A percentile compares a stretch with the other conserved stretches of the same genome.
These are phyloP conservation scores for Stemphylium beticola DNA, from an alignment of 2,329 filamentous ascomycete species.

Conservation along the genomic window DNA sequence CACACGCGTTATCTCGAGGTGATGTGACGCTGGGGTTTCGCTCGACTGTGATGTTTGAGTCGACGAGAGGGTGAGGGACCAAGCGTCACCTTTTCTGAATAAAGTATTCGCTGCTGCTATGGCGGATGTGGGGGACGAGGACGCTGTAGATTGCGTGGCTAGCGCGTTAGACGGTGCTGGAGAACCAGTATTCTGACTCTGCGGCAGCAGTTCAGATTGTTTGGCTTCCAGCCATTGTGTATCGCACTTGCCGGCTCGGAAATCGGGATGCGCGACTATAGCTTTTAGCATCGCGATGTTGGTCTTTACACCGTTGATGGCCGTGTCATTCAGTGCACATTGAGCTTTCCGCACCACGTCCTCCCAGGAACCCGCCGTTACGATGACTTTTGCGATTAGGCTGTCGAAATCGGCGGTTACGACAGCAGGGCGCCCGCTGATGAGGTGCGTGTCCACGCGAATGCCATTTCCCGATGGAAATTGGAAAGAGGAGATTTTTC, in stretches of 20 bases:
- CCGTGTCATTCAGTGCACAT: slow-evolving; percentile 62
- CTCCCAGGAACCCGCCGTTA: slow-evolving; percentile 62
- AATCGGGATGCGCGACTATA: slow-evolving; percentile 60
- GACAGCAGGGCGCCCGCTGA: slow-evolving; percentile 50
- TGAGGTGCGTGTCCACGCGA: slow-evolving; percentile 63
- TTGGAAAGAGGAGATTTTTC: slow-evolving; percentile 61
- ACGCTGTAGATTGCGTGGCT: not conserved
- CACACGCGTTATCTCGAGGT: slow-evolving; percentile 61
- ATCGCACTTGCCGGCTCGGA: slow-evolving; percentile 56
- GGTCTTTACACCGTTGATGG: slow-evolving; percentile 64
- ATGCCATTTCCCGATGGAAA: slow-evolving; percentile 65
- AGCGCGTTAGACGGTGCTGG: not conserved
- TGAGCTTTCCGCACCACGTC: slow-evolving; percentile 60
- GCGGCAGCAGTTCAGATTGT: slow-evolving; percentile 50
- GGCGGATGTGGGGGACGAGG: slow-evolving; percentile 7
- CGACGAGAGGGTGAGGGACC: slow-evolving; percentile 56
- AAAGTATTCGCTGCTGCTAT: slow-evolving; percentile 48
- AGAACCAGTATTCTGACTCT: slow-evolving; percentile 21
- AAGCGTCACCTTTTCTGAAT: slow-evolving; percentile 66
- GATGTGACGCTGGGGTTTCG: slow-evolving; percentile 47
- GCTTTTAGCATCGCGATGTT: slow-evolving; percentile 62
- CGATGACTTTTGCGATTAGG: slow-evolving; percentile 64
- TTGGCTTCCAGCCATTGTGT: slow-evolving; percentile 65
- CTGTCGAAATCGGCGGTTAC: slow-evolving; percentile 65
- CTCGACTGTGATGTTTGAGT: slow-evolving; percentile 2